Evolutionary conservation across 345 rosid genomes (phyloP), one percentile per base, ranked within the genome.

Genomic region (Gossypium rotundifolium): DNA sequence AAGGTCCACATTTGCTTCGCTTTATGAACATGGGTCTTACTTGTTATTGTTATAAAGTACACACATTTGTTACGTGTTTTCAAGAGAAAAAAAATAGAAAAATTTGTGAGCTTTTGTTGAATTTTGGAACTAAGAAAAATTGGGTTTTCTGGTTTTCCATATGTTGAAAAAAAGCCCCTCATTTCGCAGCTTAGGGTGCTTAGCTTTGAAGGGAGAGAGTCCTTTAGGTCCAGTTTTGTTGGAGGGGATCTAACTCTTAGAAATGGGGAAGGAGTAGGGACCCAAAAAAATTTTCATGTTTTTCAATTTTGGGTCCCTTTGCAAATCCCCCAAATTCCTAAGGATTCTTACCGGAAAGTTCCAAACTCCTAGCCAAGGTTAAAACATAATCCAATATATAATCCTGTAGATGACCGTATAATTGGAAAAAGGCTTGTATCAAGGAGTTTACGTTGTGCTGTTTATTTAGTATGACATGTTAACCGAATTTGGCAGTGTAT

Each of bases 181-280:
- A 33, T 33, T 33, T 33, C 38, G 1, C 38, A 33, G 11, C 20
- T 45, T 65, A 20, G 70, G 33, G 9, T 65, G 52, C 11, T 13
- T 66, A 69, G 59, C 22, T 62, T 74, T 22, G 45, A 55, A 58
- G 42, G 64, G 18, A 38, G 42, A 75, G 42, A 66, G 58, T 69
- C 69, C 22, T 48, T 49, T 14, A n/a, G 16, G 23, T 20, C n/a
- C 11, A 18, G 29, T 44, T 17, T 11, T 65, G 45, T 65, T 44
- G 51, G 10, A 18, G n/a, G 42, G 40, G n/a, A 67, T 11, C n/a
- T 48, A 6, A 14, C 20, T 48, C 17, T 62, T 64, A 9, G 74
- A 73, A 55, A 55, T 8, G 74, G 4, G 66, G 73, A 25, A 11
- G 33, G 2, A 1, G 33, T 2, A 7, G 10, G 11, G 49, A 18